Percentiles rank a stretch among this genome's conserved stretches.
phyloP scores from a whole-genome alignment of 768 basidiomycete genomes.

The Lentinula raphanica region DNA sequence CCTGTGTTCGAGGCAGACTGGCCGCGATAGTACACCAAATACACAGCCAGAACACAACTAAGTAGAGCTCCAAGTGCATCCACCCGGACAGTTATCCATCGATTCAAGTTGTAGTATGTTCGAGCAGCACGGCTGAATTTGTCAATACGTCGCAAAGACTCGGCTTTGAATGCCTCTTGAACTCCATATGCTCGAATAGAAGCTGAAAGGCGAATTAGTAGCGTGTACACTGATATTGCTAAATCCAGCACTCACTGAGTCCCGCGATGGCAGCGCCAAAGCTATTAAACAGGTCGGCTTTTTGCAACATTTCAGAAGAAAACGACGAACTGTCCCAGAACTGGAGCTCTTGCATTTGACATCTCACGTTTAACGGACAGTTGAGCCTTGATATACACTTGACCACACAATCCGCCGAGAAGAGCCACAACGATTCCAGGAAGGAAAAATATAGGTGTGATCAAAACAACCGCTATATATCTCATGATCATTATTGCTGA shows the following conservation, averaged over 20 bases:
- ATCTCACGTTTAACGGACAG: conserved; percentile 37
- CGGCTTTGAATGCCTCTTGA: conserved; percentile 7
- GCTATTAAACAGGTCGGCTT: conserved; percentile 15
- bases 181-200: conserved; percentile 15
- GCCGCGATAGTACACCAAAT: conserved; percentile 26
- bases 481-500: conserved; percentile 33
- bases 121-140: conserved; percentile 26
- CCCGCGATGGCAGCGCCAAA: conserved; percentile 50
- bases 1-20: conserved; percentile 27
- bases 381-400: conserved; percentile 43
- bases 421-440: conserved; percentile 38
- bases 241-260: conserved; percentile 1
- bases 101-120: conserved; percentile 31
- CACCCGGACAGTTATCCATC: conserved; percentile 26
- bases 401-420: conserved; percentile 38
- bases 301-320: conserved; percentile 17
- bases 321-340: conserved; percentile 24
- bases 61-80: conserved; percentile 42
- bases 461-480: conserved; percentile 37
- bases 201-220: conserved; percentile 1
- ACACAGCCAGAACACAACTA: conserved; percentile 34
- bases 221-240: neutral
- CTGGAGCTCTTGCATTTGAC: conserved; percentile 11
- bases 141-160: conserved; percentile 24
- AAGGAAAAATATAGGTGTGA: conserved; percentile 40